Evolutionary conservation across 2,329 filamentous ascomycete species (phyloP), one percentile per base, ranked within the genome.

Genomic region (Geosmithia morbida): DNA sequence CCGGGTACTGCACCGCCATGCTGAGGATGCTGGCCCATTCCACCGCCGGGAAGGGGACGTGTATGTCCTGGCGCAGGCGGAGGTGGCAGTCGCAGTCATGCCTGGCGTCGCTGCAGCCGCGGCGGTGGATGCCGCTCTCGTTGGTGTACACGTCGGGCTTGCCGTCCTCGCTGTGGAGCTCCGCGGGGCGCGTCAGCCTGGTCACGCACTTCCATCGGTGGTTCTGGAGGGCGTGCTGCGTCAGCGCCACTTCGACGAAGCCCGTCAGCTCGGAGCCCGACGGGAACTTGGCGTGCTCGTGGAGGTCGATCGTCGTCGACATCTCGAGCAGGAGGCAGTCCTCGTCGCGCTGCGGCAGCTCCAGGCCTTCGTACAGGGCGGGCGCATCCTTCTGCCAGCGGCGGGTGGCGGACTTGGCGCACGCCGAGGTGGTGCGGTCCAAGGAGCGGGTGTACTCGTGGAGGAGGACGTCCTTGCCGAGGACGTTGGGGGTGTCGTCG

Each of bases 191-290:
- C 20, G 70, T 69, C 43, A 83, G 68, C 17, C 69, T 71, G 13
- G 78, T 81, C 44, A 75, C 62, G 49, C 77, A 78, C 60, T 75
- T 73, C 78, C 78, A 82, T 40, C 67, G 66, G 56, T 78, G 74
- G 55, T 69, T 71, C 53, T 75, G 69, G 45, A 79, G 66, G 33
- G 62, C 66, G 16, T 66, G 68, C 51, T 73, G 69, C 49, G 74
- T 72, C 48, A 82, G 70, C 48, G 68, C 69, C 48, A 82, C 69
- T 60, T 81, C 74, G 33, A 79, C 72, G 50, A 75, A 70, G 49
- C 74, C 75, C 51, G 76, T 70, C 48, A 82, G 69, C 55, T 79
- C 74, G 4, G 77, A 76, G n/a, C 75, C 72, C 11, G 68, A 63
- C 3, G 77, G 77, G 54, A 80, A 78, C 49, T 71, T 70, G 53